Percentiles rank a stretch among this genome's conserved stretches.
phyloP scores from a whole-genome alignment of 768 basidiomycete species.

The Tylopilus sp. region DNA sequence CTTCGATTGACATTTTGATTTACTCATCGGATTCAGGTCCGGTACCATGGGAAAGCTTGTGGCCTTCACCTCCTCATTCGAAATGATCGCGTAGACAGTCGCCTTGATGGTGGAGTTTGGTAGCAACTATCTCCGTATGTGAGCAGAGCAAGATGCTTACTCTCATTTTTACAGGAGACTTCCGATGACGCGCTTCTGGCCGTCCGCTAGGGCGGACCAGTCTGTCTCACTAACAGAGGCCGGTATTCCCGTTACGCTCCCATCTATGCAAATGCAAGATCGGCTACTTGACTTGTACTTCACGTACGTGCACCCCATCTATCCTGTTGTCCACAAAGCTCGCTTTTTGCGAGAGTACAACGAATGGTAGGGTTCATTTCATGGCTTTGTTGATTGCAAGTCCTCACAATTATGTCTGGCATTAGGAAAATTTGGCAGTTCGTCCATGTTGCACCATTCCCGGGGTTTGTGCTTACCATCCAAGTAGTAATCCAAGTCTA shows the following conservation, averaged over 20 bases:
- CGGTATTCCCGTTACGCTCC: conserved; percentile 48
- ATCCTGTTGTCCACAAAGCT: conserved; percentile 74
- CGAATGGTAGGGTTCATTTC: conserved; percentile 38
- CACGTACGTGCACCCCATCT: conserved; percentile 77
- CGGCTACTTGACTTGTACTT: conserved; percentile 75
- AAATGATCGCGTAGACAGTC: conserved; percentile 62
- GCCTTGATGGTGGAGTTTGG: conserved; percentile 69
- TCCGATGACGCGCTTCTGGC: conserved; percentile 77
- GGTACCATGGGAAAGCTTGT: conserved; percentile 78
- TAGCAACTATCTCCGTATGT: conserved; percentile 25
- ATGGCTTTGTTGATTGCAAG: not conserved
- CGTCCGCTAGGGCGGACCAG: conserved; percentile 46
- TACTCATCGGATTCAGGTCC: conserved; percentile 49
- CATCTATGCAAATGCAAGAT: conserved; percentile 60
- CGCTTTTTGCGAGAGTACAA: conserved; percentile 66
- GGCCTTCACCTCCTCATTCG: conserved; percentile 73
- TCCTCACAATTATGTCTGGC: conserved; percentile 1
- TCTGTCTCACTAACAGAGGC: conserved; percentile 41
- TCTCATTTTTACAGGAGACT: conserved; percentile 45
- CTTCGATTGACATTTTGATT: not conserved
- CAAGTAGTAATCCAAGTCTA: conserved; percentile 36
- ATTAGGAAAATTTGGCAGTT: conserved; percentile 26
- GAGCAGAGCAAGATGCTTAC: conserved; percentile 11
- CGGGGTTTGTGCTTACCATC: conserved; percentile 16
- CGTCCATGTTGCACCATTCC: not conserved